Percentiles rank a stretch among this genome's conserved stretches.
Evolutionary conservation across 345 rosid genomes (phyloP).

Genomic region (Noccaea caerulescens): DNA sequence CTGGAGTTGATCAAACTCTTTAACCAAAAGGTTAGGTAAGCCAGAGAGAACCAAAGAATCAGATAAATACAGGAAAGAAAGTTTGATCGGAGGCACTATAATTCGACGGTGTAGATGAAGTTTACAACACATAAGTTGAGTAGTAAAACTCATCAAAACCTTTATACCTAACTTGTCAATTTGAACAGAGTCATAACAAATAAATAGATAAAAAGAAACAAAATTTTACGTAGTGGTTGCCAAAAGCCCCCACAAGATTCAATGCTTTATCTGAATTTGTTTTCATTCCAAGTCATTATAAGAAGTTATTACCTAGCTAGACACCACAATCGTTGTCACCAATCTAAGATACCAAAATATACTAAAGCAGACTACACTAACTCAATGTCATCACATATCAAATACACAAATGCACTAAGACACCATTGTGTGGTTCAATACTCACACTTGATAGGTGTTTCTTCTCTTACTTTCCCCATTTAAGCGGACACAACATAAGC

Average conservation of each 20-base stretch:
- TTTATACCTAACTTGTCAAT: slow-evolving; percentile 33
- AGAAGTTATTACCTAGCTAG: not conserved
- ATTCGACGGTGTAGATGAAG: not conserved
- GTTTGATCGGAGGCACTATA: slow-evolving; percentile 5
- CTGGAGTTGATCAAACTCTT: not conserved
- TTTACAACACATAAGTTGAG: slow-evolving; percentile 13
- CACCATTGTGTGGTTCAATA: slow-evolving; percentile 7
- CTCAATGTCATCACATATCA: not conserved
- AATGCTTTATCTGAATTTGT: not conserved
- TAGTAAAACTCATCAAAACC: not conserved
- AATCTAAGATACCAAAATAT: not conserved
- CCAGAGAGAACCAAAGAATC: not conserved
- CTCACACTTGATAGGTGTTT: slow-evolving; percentile 6
- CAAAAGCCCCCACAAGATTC: slow-evolving; percentile 12
- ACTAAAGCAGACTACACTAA: slow-evolving; percentile 10
- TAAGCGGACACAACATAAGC: slow-evolving; percentile 21
- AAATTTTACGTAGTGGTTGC: slow-evolving; percentile 18
- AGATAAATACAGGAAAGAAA: slow-evolving; percentile 4
- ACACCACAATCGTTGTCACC: slow-evolving; percentile 16
- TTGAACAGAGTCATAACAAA: slow-evolving; percentile 11
- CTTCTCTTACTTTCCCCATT: slow-evolving; percentile 14
- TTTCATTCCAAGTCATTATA: not conserved
- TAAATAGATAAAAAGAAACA: slow-evolving; percentile 11
- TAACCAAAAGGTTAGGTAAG: slow-evolving; percentile 1
- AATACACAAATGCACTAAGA: slow-evolving; percentile 8